phyloP scores from a whole-genome alignment of 2,329 filamentous ascomycete genomes.

The Huntiella moniliformis region DNA sequence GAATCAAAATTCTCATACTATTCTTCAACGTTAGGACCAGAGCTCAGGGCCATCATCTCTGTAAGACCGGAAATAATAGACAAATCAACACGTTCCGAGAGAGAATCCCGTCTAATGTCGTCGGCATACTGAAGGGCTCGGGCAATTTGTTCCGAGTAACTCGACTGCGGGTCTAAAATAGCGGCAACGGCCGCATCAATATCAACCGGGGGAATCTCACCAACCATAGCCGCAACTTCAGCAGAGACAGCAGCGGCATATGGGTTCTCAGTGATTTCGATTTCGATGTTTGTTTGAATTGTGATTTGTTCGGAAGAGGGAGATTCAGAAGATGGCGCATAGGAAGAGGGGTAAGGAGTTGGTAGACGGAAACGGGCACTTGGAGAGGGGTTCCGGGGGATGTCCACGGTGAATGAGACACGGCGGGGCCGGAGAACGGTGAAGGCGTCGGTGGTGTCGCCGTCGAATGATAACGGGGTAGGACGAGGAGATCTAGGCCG shows the following conservation, averaged over 20 bases:
- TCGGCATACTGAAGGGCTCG: too few relatives aligned
- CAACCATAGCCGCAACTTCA: too few relatives aligned
- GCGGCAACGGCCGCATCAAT: too few relatives aligned
- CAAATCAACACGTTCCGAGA: too few relatives aligned
- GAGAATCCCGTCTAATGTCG: too few relatives aligned
- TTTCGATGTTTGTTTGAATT: background rate
- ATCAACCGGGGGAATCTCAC: too few relatives aligned
- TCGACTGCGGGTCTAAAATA: too few relatives aligned
- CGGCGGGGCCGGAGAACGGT: background rate
- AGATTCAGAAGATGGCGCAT: background rate
- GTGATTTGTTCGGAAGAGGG: background rate
- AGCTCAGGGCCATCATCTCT: too few relatives aligned
- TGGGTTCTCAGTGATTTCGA: background rate
- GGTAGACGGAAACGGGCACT: background rate
- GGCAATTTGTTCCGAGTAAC: too few relatives aligned
- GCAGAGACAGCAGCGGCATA: background rate
- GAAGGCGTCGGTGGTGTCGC: background rate
- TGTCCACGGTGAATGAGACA: too few relatives aligned
- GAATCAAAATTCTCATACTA: background rate
- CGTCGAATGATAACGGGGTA: background rate
- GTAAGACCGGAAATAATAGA: too few relatives aligned
- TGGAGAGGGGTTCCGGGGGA: background rate
- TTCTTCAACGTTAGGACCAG: background rate
- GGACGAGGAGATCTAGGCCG: background rate
- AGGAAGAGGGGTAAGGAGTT: background rate